These are phyloP conservation scores for Exophiala alcalophila DNA, from an alignment of 2,329 filamentous ascomycete genomes.

Conservation along the genomic window DNA sequence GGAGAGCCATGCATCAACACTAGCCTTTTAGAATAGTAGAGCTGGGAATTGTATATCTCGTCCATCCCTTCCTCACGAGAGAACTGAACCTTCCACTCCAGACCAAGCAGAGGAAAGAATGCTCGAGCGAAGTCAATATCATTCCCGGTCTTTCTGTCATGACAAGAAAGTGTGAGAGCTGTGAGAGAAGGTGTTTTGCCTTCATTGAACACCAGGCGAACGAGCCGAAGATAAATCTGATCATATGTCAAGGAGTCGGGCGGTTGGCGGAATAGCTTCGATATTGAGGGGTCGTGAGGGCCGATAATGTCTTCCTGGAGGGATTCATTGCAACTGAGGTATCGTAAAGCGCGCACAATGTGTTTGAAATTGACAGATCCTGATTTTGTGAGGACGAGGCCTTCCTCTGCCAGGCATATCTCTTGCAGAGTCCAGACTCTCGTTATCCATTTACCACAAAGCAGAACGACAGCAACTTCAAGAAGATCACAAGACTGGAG, in stretches of 20 bases:
- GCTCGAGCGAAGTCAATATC: slow-evolving; percentile 1
- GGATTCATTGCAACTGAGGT: too few relatives aligned
- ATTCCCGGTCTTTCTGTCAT: background rate
- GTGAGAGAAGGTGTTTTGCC: background rate
- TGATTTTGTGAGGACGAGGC: background rate
- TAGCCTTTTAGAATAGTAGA: background rate
- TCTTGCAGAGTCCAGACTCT: slow-evolving; percentile 1
- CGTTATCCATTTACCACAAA: background rate
- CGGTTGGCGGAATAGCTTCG: too few relatives aligned
- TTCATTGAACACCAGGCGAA: background rate
- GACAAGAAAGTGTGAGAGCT: background rate
- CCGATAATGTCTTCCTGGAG: too few relatives aligned
- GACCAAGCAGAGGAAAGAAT: slow-evolving; percentile 1
- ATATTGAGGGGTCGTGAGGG: too few relatives aligned
- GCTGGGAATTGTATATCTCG: background rate
- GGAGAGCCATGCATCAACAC: slow-evolving; percentile 1
- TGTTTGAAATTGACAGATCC: background rate
- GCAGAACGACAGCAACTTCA: background rate
- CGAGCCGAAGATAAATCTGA: background rate
- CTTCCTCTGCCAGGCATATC: background rate
- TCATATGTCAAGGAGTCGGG: background rate
- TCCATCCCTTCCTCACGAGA: slow-evolving; percentile 1
- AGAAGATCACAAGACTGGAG: background rate
- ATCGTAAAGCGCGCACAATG: background rate
- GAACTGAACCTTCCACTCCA: slow-evolving; percentile 1